Evolutionary conservation across 495 filamentous ascomycete species (phyloP).

Genomic region (Parathielavia hyrcaniae): DNA sequence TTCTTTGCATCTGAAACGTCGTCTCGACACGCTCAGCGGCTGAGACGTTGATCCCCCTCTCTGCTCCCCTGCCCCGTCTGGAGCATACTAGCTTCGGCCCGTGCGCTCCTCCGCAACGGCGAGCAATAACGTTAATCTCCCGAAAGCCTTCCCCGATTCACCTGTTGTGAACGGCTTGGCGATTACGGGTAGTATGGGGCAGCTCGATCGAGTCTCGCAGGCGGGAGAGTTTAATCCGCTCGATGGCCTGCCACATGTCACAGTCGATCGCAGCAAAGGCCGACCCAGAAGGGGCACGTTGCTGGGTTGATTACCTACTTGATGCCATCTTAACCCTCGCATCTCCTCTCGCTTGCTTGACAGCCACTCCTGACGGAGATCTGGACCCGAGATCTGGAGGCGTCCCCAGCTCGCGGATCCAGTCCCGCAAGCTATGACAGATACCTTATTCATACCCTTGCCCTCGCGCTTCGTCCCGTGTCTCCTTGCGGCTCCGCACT

Average conservation of each 20-base stretch:
- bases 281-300: neutral
- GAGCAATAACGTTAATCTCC: neutral
- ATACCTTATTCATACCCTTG: constrained; percentile 17
- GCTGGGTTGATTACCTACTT: constrained; percentile 10
- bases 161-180: neutral
- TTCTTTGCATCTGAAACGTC: constrained; percentile 26
- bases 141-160: neutral
- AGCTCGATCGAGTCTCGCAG: neutral
- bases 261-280: neutral
- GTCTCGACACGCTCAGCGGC: constrained; percentile 14
- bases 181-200: neutral
- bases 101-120: neutral
- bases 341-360: neutral
- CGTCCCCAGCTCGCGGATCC: constrained; percentile 22
- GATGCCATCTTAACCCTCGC: neutral
- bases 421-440: constrained; percentile 21
- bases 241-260: neutral
- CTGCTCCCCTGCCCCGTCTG: constrained; percentile 11
- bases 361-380: constrained; percentile 5
- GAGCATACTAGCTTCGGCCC: constrained; percentile 11
- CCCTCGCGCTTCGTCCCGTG: constrained; percentile 12
- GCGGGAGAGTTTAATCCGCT: neutral
- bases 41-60: constrained; percentile 29
- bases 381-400: constrained; percentile 18
- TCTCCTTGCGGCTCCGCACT: constrained; percentile 15